Evolutionary conservation across 2,329 filamentous ascomycete genomes (phyloP).

Genomic region (Fusarium sp.): DNA sequence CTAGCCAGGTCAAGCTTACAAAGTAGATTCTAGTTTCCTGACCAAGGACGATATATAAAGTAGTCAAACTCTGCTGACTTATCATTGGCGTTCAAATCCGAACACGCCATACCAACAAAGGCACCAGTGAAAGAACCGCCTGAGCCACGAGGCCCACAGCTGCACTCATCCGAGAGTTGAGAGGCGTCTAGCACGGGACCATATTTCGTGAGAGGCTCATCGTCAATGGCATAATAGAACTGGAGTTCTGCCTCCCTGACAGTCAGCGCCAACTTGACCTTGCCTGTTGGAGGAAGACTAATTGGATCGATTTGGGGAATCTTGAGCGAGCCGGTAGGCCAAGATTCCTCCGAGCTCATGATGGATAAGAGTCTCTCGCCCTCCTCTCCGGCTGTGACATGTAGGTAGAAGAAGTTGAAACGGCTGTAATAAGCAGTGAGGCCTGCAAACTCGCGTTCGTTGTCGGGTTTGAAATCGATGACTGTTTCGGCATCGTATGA

Average conservation of each 20-base stretch:
- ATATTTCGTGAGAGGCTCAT: constrained; percentile 61
- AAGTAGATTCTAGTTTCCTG: too few species aligned
- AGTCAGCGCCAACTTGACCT: constrained; percentile 65
- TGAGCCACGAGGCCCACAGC: constrained; percentile 66
- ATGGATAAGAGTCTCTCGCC: constrained; percentile 71
- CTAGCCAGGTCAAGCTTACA: too few species aligned
- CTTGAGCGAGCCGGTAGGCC: constrained; percentile 64
- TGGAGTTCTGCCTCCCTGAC: constrained; percentile 68
- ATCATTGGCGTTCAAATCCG: constrained; percentile 61
- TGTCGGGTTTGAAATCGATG: constrained; percentile 66
- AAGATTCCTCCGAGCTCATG: constrained; percentile 69
- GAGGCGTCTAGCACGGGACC: constrained; percentile 71
- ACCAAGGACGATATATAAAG: too few species aligned
- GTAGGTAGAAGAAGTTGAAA: constrained; percentile 75
- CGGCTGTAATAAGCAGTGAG: constrained; percentile 74
- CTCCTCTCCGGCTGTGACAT: constrained; percentile 68
- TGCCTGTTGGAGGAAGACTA: constrained; percentile 66
- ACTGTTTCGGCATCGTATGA: constrained; percentile 73
- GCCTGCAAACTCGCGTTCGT: constrained; percentile 73
- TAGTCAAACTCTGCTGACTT: too few species aligned
- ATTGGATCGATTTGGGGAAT: constrained; percentile 61
- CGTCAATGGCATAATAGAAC: constrained; percentile 68
- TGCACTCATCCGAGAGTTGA: constrained; percentile 72
- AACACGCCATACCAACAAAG: constrained; percentile 69
- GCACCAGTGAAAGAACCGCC: constrained; percentile 75